Evolutionary conservation across 495 filamentous ascomycete genomes (phyloP), one percentile per base, ranked within the genome.

Genomic region (Immersiella caudata): DNA sequence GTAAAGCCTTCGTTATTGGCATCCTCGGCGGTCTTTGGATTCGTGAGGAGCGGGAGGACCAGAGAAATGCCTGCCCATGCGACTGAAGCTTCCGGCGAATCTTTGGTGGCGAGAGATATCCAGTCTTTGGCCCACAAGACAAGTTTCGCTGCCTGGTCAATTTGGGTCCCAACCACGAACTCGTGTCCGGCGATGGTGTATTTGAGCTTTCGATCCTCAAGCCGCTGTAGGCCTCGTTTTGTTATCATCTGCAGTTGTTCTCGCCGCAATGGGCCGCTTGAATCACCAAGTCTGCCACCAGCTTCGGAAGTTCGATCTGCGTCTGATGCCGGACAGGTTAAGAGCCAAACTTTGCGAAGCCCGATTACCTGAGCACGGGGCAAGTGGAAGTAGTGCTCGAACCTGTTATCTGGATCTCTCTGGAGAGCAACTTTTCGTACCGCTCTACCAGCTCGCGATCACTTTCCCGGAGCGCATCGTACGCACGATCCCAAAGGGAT

Each of bases 1-100:
- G 65, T 55, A 35, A 77, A 74, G 46, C 75, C 75, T 51, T 74
- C 66, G n/a, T n/a, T 11, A 21, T 73, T 68, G 20, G 69, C 73
- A n/a, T 67, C 57, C 18, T 68, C 55, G 14, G 72, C 73, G n/a
- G 60, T 29, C 16, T 4, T 40, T 16, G 70, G 65, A 22, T 71
- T 75, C 0, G 68, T 75, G n/a, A 77, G 64, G 36, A 77, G 64
- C 2, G 73, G 73, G 46, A 75, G 70, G 57, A 71, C 33, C 6
- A 74, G 46, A 26, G 66, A 72, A 36, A 77, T 63, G 61, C 73
- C 71, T 21, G 68, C 69, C 71, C 69, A 75, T 12, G 51, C 70
- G 52, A 74, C 18, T 12, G 71, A 72, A 22, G 73, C 74, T 40
- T 71, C 67, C 1, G 73, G 73, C 6, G 67, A 72, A 0, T 49